phyloP scores from a whole-genome alignment of 2,329 filamentous ascomycete species.

The Pezicula rhizophila region DNA sequence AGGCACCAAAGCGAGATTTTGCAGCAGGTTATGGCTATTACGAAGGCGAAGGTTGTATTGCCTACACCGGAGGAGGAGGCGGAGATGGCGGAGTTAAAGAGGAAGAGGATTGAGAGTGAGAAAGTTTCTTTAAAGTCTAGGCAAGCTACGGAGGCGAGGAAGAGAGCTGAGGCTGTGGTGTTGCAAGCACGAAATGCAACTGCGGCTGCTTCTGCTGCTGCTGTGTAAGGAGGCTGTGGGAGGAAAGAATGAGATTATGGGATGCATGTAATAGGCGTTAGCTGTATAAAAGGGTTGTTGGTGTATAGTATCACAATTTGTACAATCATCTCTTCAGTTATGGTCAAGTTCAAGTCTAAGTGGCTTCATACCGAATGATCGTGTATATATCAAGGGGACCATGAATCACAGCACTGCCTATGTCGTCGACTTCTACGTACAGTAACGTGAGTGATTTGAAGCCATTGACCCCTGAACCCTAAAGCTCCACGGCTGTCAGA shows the following conservation, averaged over 20 bases:
- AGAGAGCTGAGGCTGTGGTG: constrained; percentile 55
- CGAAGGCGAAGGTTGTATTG: constrained; percentile 50
- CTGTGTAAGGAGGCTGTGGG: neutral
- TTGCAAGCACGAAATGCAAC: constrained; percentile 41
- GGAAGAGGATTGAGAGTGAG: constrained; percentile 43
- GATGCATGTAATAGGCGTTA: constrained; percentile 13
- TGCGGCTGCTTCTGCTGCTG: neutral
- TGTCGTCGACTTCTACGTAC: neutral
- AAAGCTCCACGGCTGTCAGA: too few species aligned
- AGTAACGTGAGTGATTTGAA: neutral
- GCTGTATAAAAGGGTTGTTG: constrained; percentile 7
- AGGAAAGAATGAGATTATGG: neutral
- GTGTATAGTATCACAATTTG: neutral
- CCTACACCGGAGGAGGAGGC: constrained; percentile 54
- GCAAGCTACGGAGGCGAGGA: constrained; percentile 49
- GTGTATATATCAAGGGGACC: neutral
- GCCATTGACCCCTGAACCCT: neutral
- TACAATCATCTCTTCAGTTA: neutral
- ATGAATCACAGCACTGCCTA: neutral
- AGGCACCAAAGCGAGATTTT: constrained; percentile 58
- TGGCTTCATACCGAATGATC: neutral
- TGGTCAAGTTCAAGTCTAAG: too few species aligned
- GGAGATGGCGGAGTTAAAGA: constrained; percentile 52
- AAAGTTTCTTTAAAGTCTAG: constrained; percentile 48
- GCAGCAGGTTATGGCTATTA: constrained; percentile 53